A percentile compares a stretch with the other conserved stretches of the same genome.
These are phyloP conservation scores for Candida hispaniensis DNA, from an alignment of 805 yeast species.

Conservation along the genomic window DNA sequence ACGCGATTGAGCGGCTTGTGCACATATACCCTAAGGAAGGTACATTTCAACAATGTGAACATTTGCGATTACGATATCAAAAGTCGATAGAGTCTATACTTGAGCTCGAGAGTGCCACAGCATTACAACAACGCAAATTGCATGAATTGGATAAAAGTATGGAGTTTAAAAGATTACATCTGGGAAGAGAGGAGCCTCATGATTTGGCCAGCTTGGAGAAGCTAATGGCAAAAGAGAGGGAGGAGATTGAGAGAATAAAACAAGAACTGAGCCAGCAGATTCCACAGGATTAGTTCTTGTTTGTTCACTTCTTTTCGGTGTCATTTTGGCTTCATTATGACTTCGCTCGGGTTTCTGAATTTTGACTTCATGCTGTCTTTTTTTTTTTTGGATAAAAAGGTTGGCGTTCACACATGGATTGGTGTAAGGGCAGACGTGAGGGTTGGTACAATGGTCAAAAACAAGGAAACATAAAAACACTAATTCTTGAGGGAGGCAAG, in stretches of 20 bases:
- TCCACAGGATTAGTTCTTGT: too few relatives aligned
- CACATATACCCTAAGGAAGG: constrained; percentile 33
- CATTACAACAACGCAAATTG: constrained; percentile 36
- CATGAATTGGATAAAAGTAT: constrained; percentile 16
- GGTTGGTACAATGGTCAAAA: too few relatives aligned
- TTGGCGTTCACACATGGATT: too few relatives aligned
- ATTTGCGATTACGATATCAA: constrained; percentile 29
- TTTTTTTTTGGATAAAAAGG: too few relatives aligned
- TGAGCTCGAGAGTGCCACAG: constrained; percentile 35
- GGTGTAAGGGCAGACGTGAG: too few relatives aligned
- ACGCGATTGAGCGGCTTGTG: constrained; percentile 32
- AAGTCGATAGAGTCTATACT: constrained; percentile 33
- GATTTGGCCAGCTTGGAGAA: constrained; percentile 17
- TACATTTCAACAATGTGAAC: constrained; percentile 26
- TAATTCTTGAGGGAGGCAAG: constrained; percentile 11
- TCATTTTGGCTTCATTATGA: too few relatives aligned
- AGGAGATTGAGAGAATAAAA: constrained; percentile 19
- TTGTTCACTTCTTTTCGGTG: too few relatives aligned
- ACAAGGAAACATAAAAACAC: too few relatives aligned
- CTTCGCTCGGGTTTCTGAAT: too few relatives aligned
- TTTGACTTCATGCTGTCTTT: too few relatives aligned
- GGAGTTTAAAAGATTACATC: constrained; percentile 17
- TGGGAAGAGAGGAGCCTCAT: constrained; percentile 11
- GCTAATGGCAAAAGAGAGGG: constrained; percentile 17
- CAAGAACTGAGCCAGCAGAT: constrained; percentile 15